These are phyloP conservation scores for Neonectria faginata DNA, from an alignment of 2,329 filamentous ascomycete species.

Conservation along the genomic window DNA sequence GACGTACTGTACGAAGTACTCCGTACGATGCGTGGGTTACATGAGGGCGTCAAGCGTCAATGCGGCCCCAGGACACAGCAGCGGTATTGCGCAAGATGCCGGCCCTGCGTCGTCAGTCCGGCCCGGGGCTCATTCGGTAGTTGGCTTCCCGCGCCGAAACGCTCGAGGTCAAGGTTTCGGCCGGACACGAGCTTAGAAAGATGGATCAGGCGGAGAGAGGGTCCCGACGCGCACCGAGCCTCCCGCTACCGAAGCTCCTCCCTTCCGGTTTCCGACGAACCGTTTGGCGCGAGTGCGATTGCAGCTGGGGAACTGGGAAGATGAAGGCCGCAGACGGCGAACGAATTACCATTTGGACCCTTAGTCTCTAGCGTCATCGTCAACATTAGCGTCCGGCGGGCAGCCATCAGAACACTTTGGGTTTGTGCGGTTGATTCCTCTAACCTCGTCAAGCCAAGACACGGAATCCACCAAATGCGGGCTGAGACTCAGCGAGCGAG, in stretches of 20 bases:
- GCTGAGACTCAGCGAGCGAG: slow-evolving; percentile 6
- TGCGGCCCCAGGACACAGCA: slow-evolving; percentile 22
- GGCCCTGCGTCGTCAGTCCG: slow-evolving; percentile 21
- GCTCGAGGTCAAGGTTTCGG: slow-evolving; percentile 18
- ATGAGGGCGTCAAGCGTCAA: slow-evolving; percentile 23
- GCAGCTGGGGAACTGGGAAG: slow-evolving; percentile 8
- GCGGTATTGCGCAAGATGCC: slow-evolving; percentile 22
- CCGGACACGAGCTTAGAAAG: slow-evolving; percentile 5
- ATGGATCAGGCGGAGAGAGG: slow-evolving; percentile 9
- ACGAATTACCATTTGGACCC: slow-evolving; percentile 7
- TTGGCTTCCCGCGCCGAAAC: slow-evolving; percentile 25
- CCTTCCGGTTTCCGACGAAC: background rate
- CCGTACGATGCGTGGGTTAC: slow-evolving; percentile 17
- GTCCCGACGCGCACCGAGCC: slow-evolving; percentile 3
- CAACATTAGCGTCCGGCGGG: slow-evolving; percentile 17
- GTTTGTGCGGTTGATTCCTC: slow-evolving; percentile 27
- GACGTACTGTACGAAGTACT: slow-evolving; percentile 10
- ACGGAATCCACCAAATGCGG: slow-evolving; percentile 24
- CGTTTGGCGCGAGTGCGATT: slow-evolving; percentile 1
- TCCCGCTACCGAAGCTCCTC: background rate
- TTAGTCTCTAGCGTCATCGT: slow-evolving; percentile 22
- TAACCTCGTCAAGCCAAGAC: slow-evolving; percentile 18
- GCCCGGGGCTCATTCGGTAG: slow-evolving; percentile 30
- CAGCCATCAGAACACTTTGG: slow-evolving; percentile 30
- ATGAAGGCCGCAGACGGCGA: slow-evolving; percentile 14